Conservation (phyloP, 2,329 filamentous ascomycete species). For the Cordyceps tenuipes region DNA sequence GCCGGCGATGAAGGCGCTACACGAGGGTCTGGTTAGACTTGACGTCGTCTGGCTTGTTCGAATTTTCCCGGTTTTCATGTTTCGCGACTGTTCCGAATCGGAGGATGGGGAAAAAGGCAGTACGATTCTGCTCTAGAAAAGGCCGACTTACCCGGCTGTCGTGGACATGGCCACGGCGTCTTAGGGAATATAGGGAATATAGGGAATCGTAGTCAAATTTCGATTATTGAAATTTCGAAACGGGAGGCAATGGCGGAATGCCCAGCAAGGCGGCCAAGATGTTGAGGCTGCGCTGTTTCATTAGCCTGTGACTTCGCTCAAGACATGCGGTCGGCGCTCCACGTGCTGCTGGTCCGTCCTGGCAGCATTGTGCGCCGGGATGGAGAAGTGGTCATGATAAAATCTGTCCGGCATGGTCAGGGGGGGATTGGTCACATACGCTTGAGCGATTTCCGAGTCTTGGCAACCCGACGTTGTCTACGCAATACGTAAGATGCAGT, state of each 20-base stretch:
- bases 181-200: background rate
- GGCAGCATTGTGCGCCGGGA: background rate
- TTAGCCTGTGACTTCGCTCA: background rate
- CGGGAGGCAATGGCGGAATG: background rate
- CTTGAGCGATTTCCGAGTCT: background rate
- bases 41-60: background rate
- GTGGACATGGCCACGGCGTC: conserved; percentile 10
- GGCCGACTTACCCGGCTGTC: conserved; percentile 6
- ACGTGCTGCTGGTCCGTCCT: no score
- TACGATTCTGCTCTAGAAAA: background rate
- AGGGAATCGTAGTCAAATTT: background rate
- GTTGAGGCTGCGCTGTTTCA: conserved; percentile 4
- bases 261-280: background rate
- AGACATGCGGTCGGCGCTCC: background rate
- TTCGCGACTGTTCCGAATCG: background rate
- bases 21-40: background rate
- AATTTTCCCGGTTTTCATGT: background rate
- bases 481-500: background rate
- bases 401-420: background rate
- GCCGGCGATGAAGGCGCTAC: conserved; percentile 83
- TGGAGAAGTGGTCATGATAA: background rate
- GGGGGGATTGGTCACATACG: background rate
- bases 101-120: background rate
- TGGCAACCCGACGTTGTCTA: background rate
- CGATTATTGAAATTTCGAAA: background rate